phyloP scores from a whole-genome alignment of 2,329 filamentous ascomycete genomes.

The Fusarium xyrophilum region DNA sequence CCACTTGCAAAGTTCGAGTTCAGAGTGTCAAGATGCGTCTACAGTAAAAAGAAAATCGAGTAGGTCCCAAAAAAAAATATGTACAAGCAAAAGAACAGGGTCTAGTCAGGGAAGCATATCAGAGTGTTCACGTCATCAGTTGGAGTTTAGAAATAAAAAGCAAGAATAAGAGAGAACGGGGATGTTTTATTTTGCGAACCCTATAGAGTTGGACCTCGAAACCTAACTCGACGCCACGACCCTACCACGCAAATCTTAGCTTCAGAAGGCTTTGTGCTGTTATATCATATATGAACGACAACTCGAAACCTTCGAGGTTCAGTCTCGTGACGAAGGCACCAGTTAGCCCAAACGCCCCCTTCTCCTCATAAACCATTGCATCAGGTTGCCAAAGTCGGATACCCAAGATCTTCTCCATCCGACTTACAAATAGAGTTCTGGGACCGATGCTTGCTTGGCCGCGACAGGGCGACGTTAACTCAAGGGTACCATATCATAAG shows the following conservation, averaged over 20 bases:
- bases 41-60: rapidly evolving
- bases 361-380: background rate
- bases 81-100: background rate
- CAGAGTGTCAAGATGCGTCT: rapidly evolving
- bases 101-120: background rate
- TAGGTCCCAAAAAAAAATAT: rapidly evolving
- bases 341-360: rapidly evolving
- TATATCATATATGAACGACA: background rate
- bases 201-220: background rate
- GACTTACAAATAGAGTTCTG: rapidly evolving
- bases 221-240: background rate
- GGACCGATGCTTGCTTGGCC: no score
- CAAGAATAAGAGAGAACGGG: background rate
- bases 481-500: no score
- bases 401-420: rapidly evolving
- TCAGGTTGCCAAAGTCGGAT: no score
- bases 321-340: background rate
- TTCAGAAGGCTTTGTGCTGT: background rate
- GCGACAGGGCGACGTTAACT: no score
- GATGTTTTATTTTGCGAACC: rapidly evolving
- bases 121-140: rapidly evolving
- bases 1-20: no score
- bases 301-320: no score
- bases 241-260: background rate
- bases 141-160: rapidly evolving